These are phyloP conservation scores for Theobroma grandiflorum DNA, from an alignment of 441 rosid genomes.

Conservation along the genomic window DNA sequence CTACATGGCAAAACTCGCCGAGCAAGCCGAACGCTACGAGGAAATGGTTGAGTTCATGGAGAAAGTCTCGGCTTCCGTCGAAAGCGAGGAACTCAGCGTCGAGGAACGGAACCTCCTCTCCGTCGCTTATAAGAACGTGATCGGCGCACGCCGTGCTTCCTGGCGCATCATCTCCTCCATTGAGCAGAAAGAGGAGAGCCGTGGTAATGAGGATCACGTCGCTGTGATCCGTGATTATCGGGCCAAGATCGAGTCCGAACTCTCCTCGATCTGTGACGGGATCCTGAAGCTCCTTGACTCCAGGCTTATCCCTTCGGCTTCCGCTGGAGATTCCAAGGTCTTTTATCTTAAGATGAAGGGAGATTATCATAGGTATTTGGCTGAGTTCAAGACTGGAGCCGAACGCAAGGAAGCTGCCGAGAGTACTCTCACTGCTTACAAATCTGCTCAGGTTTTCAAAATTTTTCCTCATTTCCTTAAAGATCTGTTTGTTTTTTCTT, in stretches of 20 bases:
- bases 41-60: constrained; percentile 90
- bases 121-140: constrained; percentile 82
- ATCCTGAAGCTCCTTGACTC: constrained; percentile 70
- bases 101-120: constrained; percentile 82
- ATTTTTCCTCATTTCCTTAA: neutral
- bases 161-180: constrained; percentile 84
- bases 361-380: constrained; percentile 76
- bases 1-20: constrained; percentile 80
- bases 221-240: constrained; percentile 69
- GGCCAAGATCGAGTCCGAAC: constrained; percentile 73
- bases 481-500: constrained; percentile 22
- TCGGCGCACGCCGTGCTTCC: constrained; percentile 81
- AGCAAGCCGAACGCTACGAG: constrained; percentile 80
- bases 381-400: constrained; percentile 76
- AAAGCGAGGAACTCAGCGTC: constrained; percentile 64
- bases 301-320: constrained; percentile 66
- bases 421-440: constrained; percentile 72
- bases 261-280: constrained; percentile 70
- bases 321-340: constrained; percentile 72
- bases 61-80: constrained; percentile 62
- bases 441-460: constrained; percentile 72
- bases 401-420: constrained; percentile 85
- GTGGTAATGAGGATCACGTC: constrained; percentile 82
- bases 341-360: constrained; percentile 84
- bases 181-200: constrained; percentile 86